These are phyloP conservation scores for Phialophora tarda DNA, from an alignment of 2,329 filamentous ascomycete genomes.

Conservation along the genomic window DNA sequence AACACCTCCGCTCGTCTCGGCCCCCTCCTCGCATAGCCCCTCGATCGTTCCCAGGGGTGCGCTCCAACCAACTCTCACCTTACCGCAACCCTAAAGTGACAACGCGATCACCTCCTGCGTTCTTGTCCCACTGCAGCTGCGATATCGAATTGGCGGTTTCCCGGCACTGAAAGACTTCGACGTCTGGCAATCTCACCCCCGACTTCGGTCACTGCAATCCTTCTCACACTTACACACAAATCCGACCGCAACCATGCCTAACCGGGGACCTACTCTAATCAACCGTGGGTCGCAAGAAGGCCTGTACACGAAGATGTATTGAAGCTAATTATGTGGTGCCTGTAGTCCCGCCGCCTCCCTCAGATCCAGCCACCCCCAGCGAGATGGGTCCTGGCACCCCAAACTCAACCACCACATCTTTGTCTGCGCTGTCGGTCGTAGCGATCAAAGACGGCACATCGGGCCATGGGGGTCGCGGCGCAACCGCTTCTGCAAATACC, in stretches of 20 bases:
- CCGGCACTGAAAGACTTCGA: neutral
- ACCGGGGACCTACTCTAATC: slow-evolving; percentile 36
- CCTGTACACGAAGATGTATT: slow-evolving; percentile 1
- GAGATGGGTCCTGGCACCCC: slow-evolving; percentile 90
- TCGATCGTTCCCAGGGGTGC: slow-evolving; percentile 7
- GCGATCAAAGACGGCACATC: slow-evolving; percentile 97
- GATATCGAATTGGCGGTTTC: neutral
- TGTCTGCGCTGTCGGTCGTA: slow-evolving; percentile 88
- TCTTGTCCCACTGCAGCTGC: neutral
- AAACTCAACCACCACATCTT: slow-evolving; percentile 87
- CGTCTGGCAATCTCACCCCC: neutral
- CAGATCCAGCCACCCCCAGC: slow-evolving; percentile 82
- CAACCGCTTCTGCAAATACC: slow-evolving; percentile 68
- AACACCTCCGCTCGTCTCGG: neutral
- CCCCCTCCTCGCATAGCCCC: neutral
- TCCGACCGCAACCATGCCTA: slow-evolving; percentile 30
- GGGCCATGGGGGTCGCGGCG: slow-evolving; percentile 67
- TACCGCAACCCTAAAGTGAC: slow-evolving; percentile 14
- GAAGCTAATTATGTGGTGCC: slow-evolving; percentile 70
- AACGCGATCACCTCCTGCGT: neutral
- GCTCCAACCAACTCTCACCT: neutral
- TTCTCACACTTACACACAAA: neutral
- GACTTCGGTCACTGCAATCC: neutral
- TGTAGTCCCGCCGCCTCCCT: slow-evolving; percentile 81
- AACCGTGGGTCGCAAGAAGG: slow-evolving; percentile 28